These are phyloP conservation scores for Fusarium sp. DNA, from an alignment of 2,329 filamentous ascomycete species.

Conservation along the genomic window DNA sequence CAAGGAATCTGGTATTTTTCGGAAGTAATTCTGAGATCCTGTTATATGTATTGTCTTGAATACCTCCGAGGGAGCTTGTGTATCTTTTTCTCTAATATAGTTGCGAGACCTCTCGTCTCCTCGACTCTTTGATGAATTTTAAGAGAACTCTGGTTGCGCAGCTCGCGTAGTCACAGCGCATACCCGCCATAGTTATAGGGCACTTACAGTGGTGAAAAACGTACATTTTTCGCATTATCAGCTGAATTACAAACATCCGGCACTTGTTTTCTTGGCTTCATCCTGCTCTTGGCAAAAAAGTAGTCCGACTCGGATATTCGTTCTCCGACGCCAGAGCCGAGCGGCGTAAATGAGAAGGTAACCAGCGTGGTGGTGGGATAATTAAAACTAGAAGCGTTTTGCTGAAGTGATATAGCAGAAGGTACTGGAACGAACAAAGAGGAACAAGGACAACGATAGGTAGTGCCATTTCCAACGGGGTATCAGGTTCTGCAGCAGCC, in stretches of 20 bases:
- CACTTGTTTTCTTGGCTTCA: not conserved
- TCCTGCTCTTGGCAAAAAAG: rapidly evolving
- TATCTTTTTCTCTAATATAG: not conserved
- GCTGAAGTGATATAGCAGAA: not conserved
- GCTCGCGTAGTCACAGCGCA: not conserved
- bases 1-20: not conserved
- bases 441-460: not conserved
- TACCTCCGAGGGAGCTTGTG: not conserved
- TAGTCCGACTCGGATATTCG: not conserved
- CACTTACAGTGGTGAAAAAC: not conserved
- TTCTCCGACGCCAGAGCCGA: not conserved
- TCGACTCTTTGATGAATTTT: not conserved
- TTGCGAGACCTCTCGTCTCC: not conserved
- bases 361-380: not conserved
- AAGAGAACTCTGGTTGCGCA: not conserved
- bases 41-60: rapidly evolving
- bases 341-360: not conserved
- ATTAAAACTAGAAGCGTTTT: not conserved
- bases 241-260: not conserved
- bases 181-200: not conserved
- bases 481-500: rapidly evolving
- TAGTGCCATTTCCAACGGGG: not conserved
- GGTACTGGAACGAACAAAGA: too few species aligned
- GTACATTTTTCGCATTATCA: too few species aligned
- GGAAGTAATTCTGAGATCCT: not conserved